phyloP scores from a whole-genome alignment of 352 stramenopile genomes.

The Phytophthora citricola region DNA sequence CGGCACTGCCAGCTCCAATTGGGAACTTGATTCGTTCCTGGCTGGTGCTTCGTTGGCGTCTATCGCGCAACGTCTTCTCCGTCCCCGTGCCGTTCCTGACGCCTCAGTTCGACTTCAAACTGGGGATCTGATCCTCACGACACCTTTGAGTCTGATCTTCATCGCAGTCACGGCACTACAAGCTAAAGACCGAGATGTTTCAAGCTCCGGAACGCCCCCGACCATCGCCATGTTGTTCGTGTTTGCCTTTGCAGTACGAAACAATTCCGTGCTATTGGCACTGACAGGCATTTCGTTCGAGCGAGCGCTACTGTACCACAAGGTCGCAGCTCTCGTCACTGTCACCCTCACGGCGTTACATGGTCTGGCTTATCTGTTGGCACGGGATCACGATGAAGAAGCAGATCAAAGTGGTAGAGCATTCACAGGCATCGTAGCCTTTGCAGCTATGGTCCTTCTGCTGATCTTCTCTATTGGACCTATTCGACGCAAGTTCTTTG shows the following conservation, averaged over 20 bases:
- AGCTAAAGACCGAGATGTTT: constrained; percentile 9
- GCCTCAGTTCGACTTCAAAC: constrained; percentile 34
- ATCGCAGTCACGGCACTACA: constrained; percentile 16
- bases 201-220: constrained; percentile 23
- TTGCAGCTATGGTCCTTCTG: constrained; percentile 35
- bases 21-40: constrained; percentile 15
- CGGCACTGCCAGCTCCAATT: neutral
- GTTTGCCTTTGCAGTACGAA: constrained; percentile 45
- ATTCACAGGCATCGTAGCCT: constrained; percentile 22
- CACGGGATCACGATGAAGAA: constrained; percentile 6
- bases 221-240: constrained; percentile 37
- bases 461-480: constrained; percentile 30
- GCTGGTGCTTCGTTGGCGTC: constrained; percentile 23
- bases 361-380: constrained; percentile 38
- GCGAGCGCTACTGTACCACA: constrained; percentile 52
- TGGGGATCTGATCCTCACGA: constrained; percentile 37
- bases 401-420: constrained; percentile 1
- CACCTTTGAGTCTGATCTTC: constrained; percentile 16
- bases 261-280: constrained; percentile 50
- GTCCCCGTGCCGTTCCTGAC: constrained; percentile 29
- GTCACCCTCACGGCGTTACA: constrained; percentile 39
- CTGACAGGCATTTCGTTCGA: constrained; percentile 53
- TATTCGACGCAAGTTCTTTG: constrained; percentile 37
- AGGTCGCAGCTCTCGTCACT: constrained; percentile 35
- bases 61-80: constrained; percentile 27